Evolutionary conservation across 2,329 filamentous ascomycete genomes (phyloP).

Genomic region (Chrysoporthe cubensis): DNA sequence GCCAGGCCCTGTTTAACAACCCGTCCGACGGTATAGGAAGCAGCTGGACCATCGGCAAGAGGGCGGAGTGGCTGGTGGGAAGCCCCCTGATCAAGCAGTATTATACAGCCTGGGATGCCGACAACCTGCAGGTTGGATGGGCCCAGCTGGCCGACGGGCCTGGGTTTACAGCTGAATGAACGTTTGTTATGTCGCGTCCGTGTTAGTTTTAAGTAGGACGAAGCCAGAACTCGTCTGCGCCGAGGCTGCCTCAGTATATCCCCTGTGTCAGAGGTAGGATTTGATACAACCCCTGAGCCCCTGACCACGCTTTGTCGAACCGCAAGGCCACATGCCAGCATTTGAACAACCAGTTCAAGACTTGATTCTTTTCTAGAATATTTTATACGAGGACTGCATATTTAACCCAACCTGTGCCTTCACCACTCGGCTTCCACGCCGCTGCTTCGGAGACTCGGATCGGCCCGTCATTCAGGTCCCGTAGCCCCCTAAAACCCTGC

Average conservation of each 20-base stretch:
- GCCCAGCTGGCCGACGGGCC: slow-evolving; percentile 18
- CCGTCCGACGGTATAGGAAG: slow-evolving; percentile 25
- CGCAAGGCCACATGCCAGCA: background rate
- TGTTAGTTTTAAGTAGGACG: too few relatives aligned
- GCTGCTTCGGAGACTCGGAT: background rate
- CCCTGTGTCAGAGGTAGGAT: background rate
- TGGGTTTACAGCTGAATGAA: slow-evolving; percentile 8
- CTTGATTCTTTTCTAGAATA: background rate
- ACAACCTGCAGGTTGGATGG: slow-evolving; percentile 35
- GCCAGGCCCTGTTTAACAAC: slow-evolving; percentile 39
- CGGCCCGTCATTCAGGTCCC: slow-evolving; percentile 6
- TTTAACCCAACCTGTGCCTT: background rate
- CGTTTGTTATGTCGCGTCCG: background rate
- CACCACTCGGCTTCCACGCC: background rate
- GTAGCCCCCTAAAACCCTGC: background rate
- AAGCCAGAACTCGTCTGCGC: background rate
- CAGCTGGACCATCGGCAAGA: slow-evolving; percentile 27
- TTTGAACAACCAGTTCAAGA: background rate
- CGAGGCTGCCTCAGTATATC: background rate
- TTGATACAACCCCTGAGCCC: slow-evolving; percentile 13
- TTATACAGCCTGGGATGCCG: slow-evolving; percentile 42
- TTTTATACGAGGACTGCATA: background rate
- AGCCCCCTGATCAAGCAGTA: slow-evolving; percentile 41
- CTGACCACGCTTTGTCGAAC: background rate
- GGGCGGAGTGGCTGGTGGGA: slow-evolving; percentile 39